phyloP scores from a whole-genome alignment of 179 eudicot genomes.

The Drosera spatulata region DNA sequence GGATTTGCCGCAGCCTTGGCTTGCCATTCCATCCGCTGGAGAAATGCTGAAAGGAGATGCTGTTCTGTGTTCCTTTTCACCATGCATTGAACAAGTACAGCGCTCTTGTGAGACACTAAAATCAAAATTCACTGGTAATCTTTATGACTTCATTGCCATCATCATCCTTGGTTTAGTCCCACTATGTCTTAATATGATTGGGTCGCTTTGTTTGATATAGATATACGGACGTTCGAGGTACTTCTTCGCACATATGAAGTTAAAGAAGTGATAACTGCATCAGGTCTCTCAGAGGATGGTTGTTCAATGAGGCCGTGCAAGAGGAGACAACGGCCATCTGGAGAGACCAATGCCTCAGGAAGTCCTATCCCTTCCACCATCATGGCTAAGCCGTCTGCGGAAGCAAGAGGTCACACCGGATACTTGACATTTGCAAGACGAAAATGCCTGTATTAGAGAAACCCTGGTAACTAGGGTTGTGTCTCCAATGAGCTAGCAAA shows the following conservation, averaged over 20 bases:
- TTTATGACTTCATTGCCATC: no score
- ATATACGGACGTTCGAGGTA: slow-evolving; percentile 84
- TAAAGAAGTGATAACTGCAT: slow-evolving; percentile 40
- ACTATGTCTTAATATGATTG: background rate
- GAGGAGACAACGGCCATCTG: slow-evolving; percentile 55
- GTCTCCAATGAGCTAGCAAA: no score
- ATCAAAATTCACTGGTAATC: slow-evolving; percentile 53
- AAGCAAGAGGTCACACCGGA: slow-evolving; percentile 89
- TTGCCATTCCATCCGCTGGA: slow-evolving; percentile 77
- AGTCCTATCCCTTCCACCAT: slow-evolving; percentile 28
- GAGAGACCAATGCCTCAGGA: slow-evolving; percentile 25
- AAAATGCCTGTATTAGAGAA: slow-evolving; percentile 20
- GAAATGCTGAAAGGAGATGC: slow-evolving; percentile 87
- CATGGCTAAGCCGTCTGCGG: slow-evolving; percentile 61
- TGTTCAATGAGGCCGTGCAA: slow-evolving; percentile 31
- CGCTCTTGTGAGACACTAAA: slow-evolving; percentile 66
- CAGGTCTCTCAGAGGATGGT: slow-evolving; percentile 27
- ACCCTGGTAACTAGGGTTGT: no score
- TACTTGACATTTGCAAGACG: slow-evolving; percentile 91
- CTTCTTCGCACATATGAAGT: slow-evolving; percentile 73
- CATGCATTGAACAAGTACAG: slow-evolving; percentile 95
- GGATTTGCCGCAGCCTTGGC: slow-evolving; percentile 94
- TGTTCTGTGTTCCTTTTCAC: slow-evolving; percentile 86
- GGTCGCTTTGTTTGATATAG: slow-evolving; percentile 19
- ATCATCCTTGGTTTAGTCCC: no score